phyloP scores from a whole-genome alignment of 441 rosid species.

The Gossypium trilobum region DNA sequence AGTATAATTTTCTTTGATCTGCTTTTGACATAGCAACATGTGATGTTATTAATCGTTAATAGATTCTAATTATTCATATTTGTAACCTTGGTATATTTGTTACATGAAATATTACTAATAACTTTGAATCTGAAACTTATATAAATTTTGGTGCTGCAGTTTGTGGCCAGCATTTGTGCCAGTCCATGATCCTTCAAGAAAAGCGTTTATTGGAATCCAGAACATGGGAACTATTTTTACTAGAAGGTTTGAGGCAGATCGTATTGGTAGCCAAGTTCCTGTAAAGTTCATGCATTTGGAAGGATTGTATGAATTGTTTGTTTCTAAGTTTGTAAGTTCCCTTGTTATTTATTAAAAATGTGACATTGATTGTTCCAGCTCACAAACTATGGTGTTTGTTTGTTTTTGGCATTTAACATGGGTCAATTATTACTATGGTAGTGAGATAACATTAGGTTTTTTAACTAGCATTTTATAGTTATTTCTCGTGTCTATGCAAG shows the following conservation, averaged over 20 bases:
- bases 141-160: slow-evolving; percentile 38
- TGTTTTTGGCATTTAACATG: not conserved
- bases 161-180: slow-evolving; percentile 98
- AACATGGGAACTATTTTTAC: slow-evolving; percentile 88
- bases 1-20: not conserved
- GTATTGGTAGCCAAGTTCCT: slow-evolving; percentile 90
- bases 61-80: not conserved
- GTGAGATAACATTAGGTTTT: not conserved
- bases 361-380: not conserved
- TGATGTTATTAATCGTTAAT: not conserved
- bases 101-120: slow-evolving; percentile 3
- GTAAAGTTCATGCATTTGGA: slow-evolving; percentile 94
- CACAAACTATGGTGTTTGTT: not conserved
- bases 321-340: slow-evolving; percentile 88
- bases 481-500: not conserved
- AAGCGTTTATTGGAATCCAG: slow-evolving; percentile 91
- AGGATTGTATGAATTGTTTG: slow-evolving; percentile 85
- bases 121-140: slow-evolving; percentile 8
- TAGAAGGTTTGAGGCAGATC: slow-evolving; percentile 93
- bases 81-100: not conserved
- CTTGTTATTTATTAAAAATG: slow-evolving; percentile 2
- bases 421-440: not conserved
- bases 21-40: not conserved
- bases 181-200: slow-evolving; percentile 88
- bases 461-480: not conserved